Percentiles rank a stretch among this genome's conserved stretches.
Conservation (phyloP, 495 filamentous ascomycete species). For the Cryomyces minteri region DNA sequence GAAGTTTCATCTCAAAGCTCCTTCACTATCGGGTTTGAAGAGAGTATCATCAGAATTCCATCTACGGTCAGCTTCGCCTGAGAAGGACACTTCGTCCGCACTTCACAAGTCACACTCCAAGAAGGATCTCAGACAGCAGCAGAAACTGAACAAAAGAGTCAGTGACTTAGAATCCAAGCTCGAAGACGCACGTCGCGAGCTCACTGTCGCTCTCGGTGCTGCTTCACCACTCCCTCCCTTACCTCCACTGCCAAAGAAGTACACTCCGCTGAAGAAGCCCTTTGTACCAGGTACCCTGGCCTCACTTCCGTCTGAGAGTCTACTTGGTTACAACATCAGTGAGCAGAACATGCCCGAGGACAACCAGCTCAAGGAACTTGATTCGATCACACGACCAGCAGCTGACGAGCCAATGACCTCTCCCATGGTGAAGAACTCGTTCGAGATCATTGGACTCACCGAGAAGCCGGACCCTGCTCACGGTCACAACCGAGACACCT, state of each 20-base stretch:
- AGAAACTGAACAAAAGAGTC: conserved; percentile 43
- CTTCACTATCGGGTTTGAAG: conserved; percentile 20
- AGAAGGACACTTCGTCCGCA: conserved; percentile 2
- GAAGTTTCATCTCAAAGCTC: conserved; percentile 7
- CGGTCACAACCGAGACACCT: no score
- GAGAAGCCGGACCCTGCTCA: no score
- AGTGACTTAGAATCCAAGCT: conserved; percentile 49
- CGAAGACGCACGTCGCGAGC: conserved; percentile 35
- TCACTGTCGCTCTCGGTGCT: conserved; percentile 29
- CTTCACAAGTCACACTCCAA: conserved; percentile 34
- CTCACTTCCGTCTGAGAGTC: conserved; percentile 39
- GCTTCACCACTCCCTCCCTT: conserved; percentile 20
- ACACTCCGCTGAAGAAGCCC: conserved; percentile 22
- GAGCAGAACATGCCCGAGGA: background rate
- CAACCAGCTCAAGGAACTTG: background rate
- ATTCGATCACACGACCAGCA: background rate
- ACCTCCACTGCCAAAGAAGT: conserved; percentile 11
- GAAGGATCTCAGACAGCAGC: conserved; percentile 41
- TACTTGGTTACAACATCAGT: conserved; percentile 9
- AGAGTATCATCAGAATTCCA: conserved; percentile 11
- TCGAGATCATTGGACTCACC: no score
- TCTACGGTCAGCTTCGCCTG: background rate
- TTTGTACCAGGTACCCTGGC: conserved; percentile 39
- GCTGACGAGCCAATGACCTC: background rate
- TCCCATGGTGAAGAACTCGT: no score